A percentile compares a stretch with the other conserved stretches of the same genome.
These are phyloP conservation scores for Buddleja alternifolia DNA, from an alignment of 257 asterid species.

Conservation along the genomic window DNA sequence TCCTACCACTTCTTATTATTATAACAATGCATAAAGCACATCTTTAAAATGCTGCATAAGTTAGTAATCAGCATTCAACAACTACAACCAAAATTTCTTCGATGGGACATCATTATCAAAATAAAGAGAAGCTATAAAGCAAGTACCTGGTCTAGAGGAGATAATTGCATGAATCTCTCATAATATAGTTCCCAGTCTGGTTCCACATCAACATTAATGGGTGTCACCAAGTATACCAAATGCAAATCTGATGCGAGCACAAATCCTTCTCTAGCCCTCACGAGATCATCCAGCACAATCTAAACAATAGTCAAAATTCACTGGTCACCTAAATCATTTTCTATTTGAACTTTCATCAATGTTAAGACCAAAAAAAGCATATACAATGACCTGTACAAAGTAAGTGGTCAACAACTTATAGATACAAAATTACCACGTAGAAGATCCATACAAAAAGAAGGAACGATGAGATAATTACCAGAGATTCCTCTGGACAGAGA, in stretches of 20 bases:
- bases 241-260: conserved; percentile 98
- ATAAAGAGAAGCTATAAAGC: conserved; percentile 14
- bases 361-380: conserved; percentile 24
- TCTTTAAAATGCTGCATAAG: conserved; percentile 1
- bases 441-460: background rate
- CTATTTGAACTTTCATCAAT: conserved; percentile 14
- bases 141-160: conserved; percentile 85
- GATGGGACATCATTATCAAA: conserved; percentile 17
- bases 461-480: conserved; percentile 54
- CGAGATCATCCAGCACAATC: conserved; percentile 95
- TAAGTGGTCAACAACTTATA: conserved; percentile 30
- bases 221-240: conserved; percentile 95
- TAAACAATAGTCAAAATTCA: conserved; percentile 40
- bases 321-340: conserved; percentile 19
- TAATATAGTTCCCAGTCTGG: conserved; percentile 97
- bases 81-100: background rate
- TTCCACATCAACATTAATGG: conserved; percentile 92
- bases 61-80: conserved; percentile 18
- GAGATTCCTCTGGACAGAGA: conserved; percentile 95
- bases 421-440: conserved; percentile 4
- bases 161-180: conserved; percentile 88
- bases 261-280: conserved; percentile 98
- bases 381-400: conserved; percentile 18
- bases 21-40: conserved; percentile 5
- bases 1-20: too few relatives aligned